Percentiles rank a stretch among this genome's conserved stretches.
Evolutionary conservation across 257 asterid genomes (phyloP).

Genomic region (Paulownia fortunei): DNA sequence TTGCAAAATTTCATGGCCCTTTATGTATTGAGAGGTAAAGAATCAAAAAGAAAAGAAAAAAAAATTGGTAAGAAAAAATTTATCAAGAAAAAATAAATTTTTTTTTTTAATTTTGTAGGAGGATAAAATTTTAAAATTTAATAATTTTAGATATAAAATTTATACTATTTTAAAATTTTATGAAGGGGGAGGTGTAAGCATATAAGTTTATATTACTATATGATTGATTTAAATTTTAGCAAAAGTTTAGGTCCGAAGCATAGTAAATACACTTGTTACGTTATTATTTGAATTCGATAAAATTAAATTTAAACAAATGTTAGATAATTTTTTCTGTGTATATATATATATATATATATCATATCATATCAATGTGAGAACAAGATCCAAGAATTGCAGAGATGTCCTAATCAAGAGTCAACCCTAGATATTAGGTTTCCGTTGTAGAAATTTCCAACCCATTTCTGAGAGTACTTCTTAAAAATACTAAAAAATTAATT

Average conservation of each 20-base stretch:
- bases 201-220: too few relatives aligned
- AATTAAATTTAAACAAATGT: not conserved
- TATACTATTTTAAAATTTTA: too few relatives aligned
- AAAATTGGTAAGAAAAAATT: too few relatives aligned
- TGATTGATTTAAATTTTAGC: too few relatives aligned
- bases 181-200: too few relatives aligned
- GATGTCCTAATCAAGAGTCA: constrained; percentile 58
- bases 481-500: not conserved
- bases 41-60: not conserved
- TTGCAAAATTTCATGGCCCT: constrained; percentile 42
- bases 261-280: not conserved
- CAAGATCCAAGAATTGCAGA: constrained; percentile 60
- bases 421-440: constrained; percentile 52
- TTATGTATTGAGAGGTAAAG: not conserved
- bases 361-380: constrained; percentile 12
- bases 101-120: too few relatives aligned
- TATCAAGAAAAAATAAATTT: too few relatives aligned
- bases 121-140: too few relatives aligned
- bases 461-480: not conserved
- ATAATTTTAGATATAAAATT: too few relatives aligned
- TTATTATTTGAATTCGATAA: not conserved
- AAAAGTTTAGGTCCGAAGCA: too few relatives aligned
- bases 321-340: not conserved
- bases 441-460: constrained; percentile 42
- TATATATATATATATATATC: not conserved